Evolutionary conservation across 2,329 filamentous ascomycete species (phyloP).

Genomic region (Diaporthe capsici): DNA sequence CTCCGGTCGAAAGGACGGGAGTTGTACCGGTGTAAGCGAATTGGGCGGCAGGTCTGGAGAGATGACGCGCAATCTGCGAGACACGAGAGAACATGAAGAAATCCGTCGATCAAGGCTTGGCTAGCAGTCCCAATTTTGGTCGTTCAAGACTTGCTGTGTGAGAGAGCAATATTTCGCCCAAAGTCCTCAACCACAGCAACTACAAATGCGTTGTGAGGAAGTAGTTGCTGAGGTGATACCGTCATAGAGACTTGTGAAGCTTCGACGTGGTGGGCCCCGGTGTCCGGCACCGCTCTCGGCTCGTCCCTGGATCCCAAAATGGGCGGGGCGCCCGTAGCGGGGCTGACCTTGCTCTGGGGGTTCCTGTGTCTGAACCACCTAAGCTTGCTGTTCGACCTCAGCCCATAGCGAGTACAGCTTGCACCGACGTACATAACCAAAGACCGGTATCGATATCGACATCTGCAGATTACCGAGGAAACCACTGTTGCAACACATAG

Average conservation of each 20-base stretch:
- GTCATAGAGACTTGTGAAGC: slow-evolving; percentile 3
- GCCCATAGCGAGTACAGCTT: background rate
- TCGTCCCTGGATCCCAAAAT: slow-evolving; percentile 5
- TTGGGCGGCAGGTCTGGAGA: slow-evolving; percentile 72
- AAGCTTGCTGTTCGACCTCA: slow-evolving; percentile 14
- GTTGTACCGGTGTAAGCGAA: slow-evolving; percentile 50
- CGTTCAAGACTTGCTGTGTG: background rate
- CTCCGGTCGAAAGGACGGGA: slow-evolving; percentile 35
- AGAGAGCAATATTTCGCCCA: background rate
- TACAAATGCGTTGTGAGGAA: background rate
- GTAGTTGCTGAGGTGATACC: slow-evolving; percentile 38
- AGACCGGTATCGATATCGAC: background rate
- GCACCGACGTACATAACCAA: no score
- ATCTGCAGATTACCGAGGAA: background rate
- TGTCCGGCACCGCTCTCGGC: slow-evolving; percentile 37
- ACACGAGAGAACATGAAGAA: slow-evolving; percentile 81
- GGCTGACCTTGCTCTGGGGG: slow-evolving; percentile 25
- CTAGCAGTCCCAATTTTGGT: background rate
- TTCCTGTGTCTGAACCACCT: background rate
- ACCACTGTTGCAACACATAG: background rate
- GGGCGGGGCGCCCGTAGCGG: slow-evolving; percentile 34
- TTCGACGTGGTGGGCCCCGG: slow-evolving; percentile 22
- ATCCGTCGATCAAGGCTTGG: background rate
- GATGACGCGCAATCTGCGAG: slow-evolving; percentile 79
- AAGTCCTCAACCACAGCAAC: background rate